A percentile compares a stretch with the other conserved stretches of the same genome.
Evolutionary conservation across 2,329 filamentous ascomycete species (phyloP).

Genomic region (Sporothrix schenckii): DNA sequence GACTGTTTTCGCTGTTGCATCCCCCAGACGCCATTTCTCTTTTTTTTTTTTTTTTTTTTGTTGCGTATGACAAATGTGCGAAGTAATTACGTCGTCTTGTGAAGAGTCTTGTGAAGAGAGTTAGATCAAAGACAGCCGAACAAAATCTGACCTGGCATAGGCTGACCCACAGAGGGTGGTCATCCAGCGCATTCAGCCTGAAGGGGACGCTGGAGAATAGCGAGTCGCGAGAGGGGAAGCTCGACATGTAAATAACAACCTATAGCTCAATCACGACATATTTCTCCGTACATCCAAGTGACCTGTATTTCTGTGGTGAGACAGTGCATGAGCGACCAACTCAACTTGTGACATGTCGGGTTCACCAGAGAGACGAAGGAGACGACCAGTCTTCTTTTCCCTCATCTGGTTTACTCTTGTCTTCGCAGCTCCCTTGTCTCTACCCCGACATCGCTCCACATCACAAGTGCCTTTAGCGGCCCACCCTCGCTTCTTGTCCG

Average conservation of each 20-base stretch:
- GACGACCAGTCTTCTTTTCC: not conserved
- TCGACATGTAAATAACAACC: no score
- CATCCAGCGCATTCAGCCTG: slow-evolving; percentile 20
- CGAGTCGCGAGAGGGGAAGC: not conserved
- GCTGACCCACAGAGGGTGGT: not conserved
- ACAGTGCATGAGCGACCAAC: not conserved
- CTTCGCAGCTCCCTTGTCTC: not conserved
- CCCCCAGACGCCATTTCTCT: not conserved
- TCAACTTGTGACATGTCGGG: not conserved
- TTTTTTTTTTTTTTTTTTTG: no score
- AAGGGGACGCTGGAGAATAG: not conserved
- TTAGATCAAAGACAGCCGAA: not conserved
- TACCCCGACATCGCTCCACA: not conserved
- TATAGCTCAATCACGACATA: no score
- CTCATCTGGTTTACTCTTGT: not conserved
- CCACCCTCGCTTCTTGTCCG: not conserved
- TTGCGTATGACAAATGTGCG: not conserved
- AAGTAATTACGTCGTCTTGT: no score
- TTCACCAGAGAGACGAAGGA: no score
- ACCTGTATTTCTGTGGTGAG: not conserved
- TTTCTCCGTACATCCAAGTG: not conserved
- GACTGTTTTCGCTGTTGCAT: no score
- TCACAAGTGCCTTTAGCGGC: no score
- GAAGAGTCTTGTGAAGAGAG: no score
- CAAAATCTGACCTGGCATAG: not conserved